Base-by-base conservation (phyloP, 371 early-diverging fungal genomes). In the Mucor indicus region DNA sequence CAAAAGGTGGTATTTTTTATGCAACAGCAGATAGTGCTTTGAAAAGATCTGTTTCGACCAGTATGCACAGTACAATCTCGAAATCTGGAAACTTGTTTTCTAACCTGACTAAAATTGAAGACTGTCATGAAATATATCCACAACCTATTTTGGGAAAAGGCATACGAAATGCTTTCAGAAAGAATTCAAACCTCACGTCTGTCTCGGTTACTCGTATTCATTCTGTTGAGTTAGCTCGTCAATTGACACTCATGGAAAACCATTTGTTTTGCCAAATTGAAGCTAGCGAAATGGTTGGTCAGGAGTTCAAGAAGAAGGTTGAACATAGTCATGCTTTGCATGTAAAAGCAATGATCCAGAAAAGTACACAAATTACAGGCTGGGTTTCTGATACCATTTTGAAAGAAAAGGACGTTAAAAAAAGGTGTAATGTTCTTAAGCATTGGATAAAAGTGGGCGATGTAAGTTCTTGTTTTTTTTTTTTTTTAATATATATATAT, bases 361-460 rank as follows among this genome's bases (percentile, higher is more conserved):
- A 74, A 3, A 80, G 77, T 44, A 76, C 66, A 42, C 82, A 59
- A 59, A 65, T 72, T 12, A 72, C 85, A 13, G 72, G 85, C 16
- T 90, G 90, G 91, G 84, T 88, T 0, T 79, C 84, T 2, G 70
- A 71, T 15, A 72, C 72, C 16, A 86, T 92, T n/a, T 55, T 91
- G 24, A 55, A 55, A 5, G 90, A 89, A 54, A 32, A 54, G 13
- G 87, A 90, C 15, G 54, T 72, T 4, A 88, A 87, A 54, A 80
- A 80, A 31, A 79, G 93, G 9, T 81, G 79, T 44, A 62, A 89
- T 35, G 55, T 74, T 13, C 64, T 88, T 13, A 83, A 81, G 36
- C 82, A 75, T 38, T 87, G 81, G 74, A 77, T 84, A 44, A 76
- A 83, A 53, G 75, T 85, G 7, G 86, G 74, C 17, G 80, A 75